Base-by-base conservation (phyloP, 352 stramenopile species). In the Hyaloperonospora brassicae region DNA sequence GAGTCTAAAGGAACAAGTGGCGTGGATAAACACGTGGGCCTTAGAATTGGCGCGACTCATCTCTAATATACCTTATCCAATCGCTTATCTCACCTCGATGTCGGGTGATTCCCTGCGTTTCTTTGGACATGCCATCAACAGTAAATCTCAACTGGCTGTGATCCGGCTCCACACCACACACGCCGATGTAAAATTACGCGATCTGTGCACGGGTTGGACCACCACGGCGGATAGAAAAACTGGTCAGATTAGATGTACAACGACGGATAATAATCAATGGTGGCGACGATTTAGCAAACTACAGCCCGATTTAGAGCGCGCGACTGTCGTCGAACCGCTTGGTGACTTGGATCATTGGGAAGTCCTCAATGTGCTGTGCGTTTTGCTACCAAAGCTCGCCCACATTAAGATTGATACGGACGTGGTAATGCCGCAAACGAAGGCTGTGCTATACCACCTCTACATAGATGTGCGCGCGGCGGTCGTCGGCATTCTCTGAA, bases 81-180 rank as follows among this genome's bases (percentile, higher is more conserved):
- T 46, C 27, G 22, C 40, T 46, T 46, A 27, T 17, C 40, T 46
- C 7, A 1, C 40, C 40, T 46, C n/a, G 8, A 46, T 24, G 13
- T 1, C 40, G 7, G 10, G 40, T 5, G 40, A 46, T 27, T 27
- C n/a, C 40, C 40, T 46, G 12, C 40, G n/a, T 27, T 14, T n/a
- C 40, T 46, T 46, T 46, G 40, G 21, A 30, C 2, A 46, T 30
- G 9, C 40, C 10, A 46, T 46, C n/a, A 46, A 27, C 40, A 27
- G n/a, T 5, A 17, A 24, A 21, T 46, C 40, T 14, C 40, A 46
- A 46, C 40, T 46, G 40, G 1, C 40, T 27, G 22, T 14, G n/a
- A 21, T 31, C 27, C 27, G 27, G 27, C 27, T 8, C 3, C 27
- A 31, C 27, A 31, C 27, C 27, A 31, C 27, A 31, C 27, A 31